Conservation (phyloP, 441 rosid species). For the Adansonia grandidieri region DNA sequence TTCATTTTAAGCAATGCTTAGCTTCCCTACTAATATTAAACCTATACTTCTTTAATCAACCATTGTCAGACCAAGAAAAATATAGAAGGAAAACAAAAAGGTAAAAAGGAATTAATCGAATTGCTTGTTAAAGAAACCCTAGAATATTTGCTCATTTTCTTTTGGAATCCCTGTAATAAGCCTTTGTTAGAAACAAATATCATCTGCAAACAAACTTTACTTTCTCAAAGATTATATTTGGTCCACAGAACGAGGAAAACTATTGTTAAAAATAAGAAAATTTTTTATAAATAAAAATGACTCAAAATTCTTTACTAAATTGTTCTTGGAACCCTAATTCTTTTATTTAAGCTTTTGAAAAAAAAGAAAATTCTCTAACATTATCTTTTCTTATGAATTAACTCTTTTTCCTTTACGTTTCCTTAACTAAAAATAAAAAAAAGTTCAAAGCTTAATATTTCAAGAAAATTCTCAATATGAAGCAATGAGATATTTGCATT, state of each 20-base stretch:
- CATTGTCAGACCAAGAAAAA: not conserved
- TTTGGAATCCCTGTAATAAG: not conserved
- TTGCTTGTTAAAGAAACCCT: not conserved
- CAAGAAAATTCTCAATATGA: too few species aligned
- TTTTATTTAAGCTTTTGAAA: too few species aligned
- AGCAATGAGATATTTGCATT: too few species aligned
- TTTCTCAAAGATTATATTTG: not conserved
- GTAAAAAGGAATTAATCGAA: not conserved
- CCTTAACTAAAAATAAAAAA: too few species aligned
- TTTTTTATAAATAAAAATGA: too few species aligned
- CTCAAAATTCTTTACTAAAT: not conserved
- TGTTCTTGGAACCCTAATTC: not conserved
- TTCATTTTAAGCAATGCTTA: conserved; percentile 3
- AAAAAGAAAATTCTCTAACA: too few species aligned
- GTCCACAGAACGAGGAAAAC: not conserved
- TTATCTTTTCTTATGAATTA: too few species aligned
- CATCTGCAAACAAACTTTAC: not conserved
- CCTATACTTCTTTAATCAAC: not conserved
- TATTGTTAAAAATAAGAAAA: too few species aligned
- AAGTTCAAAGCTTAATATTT: too few species aligned
- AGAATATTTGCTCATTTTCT: not conserved
- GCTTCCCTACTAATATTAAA: not conserved
- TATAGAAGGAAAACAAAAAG: not conserved
- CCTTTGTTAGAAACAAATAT: not conserved
- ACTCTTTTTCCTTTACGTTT: too few species aligned